Evolutionary conservation across 1,284 basidiomycete genomes (phyloP), one percentile per base, ranked within the genome.

Genomic region (Tilletia indica): DNA sequence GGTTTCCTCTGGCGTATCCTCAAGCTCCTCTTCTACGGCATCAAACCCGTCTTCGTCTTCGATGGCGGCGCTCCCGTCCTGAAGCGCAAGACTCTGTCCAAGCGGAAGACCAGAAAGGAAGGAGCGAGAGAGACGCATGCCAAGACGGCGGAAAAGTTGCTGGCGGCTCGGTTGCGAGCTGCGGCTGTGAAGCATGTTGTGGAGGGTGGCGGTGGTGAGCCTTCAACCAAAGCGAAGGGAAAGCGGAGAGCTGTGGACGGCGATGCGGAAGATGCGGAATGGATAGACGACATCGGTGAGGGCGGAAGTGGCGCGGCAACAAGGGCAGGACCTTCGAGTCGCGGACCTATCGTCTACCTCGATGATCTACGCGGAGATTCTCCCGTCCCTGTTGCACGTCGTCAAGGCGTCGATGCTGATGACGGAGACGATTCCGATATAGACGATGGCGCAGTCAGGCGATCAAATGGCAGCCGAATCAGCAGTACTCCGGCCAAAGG

Each of bases 1-100:
- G 96, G 96, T 31, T 98, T 99, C 85, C 73, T 84, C 70, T 84
- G 82, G 82, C 77, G 97, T 3, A 97, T 99, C 72, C 91, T 91
- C 85, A 98, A 98, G 85, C 88, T 99, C 19, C 86, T 99, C 66
- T 98, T 95, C 85, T 95, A 97, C 82, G 92, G 92, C 5, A 85
- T 96, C 63, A 87, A 88, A 72, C 87, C 94, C 0, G 88, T 90
- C 71, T 93, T 97, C 80, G 93, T 97, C 6, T 97, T 97, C 82
- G 94, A 98, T 83, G 94, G 94, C 67, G 89, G 86, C 31, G 76
- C 76, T 16, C 72, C 78, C 69, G 75, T 83, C 73, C 74, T 80
- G 74, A 76, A 86, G 78, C 79, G 85, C 92, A 77, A 77, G 70
- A 78, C 78, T 34, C 66, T 70, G 11, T 72, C 77, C 8, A 76